Base-by-base conservation (phyloP, 2,329 filamentous ascomycete genomes). In the Colletotrichum sp. region DNA sequence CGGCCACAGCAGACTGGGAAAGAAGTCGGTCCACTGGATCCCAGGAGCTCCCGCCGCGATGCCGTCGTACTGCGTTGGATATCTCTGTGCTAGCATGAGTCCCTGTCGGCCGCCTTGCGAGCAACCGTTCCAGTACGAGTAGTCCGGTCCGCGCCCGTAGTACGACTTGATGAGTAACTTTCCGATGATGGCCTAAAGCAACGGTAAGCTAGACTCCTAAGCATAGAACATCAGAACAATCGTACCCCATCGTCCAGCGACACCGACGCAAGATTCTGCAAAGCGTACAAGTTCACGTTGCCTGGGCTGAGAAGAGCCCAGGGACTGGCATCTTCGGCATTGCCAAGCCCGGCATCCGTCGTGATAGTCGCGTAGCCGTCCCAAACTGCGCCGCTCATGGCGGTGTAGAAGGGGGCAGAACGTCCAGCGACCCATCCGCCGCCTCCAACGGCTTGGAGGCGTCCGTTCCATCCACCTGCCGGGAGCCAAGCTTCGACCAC, bases 41-140 rank as follows among this genome's bases (percentile, higher is more conserved):
- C 87, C 89, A 2, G 87, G 86, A 2, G 83, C 83, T 0, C 84
- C 86, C 1, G 89, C 89, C 0, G 90, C 79, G 16, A 91, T 86
- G 4, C 90, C 90, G 61, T 92, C 88, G 60, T 90, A 91, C 38
- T 88, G 87, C 2, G 87, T 83, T 0, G 90, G 90, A 74, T 88
- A 90, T 10, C 85, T 80, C 77, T 92, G 88, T 0, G 88, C 87
- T 13, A 88, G 84, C 78, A 88, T 88, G 28, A 90, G 81, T 9
- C 90, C 90, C 80, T 92, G 90, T 2, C 90, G 84, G 3, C 91
- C 91, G 15, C 90, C 90, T 0, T 88, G 90, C 2, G 88, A 90
- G 78, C 90, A 91, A 16, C 90, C 90, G 10, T 84, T 82, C 79
- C 86, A 91, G 80, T 90, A 90, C 0, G 85, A 87, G 73, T 86